Evolutionary conservation across 2,329 filamentous ascomycete genomes (phyloP), one percentile per base, ranked within the genome.

Genomic region (Aspergillus costaricaensis): DNA sequence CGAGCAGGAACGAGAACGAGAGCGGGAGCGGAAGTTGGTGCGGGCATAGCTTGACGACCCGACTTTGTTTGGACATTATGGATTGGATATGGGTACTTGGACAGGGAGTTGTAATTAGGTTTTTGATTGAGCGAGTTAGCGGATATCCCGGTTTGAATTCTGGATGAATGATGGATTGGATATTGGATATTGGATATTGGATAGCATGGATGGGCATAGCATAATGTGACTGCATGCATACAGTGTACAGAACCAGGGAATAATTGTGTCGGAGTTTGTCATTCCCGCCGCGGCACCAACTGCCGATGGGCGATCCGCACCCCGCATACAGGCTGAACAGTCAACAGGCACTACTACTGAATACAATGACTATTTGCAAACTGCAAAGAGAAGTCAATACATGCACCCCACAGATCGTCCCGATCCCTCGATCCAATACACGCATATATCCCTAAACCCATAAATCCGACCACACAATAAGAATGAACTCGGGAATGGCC

Each of bases 1-100:
- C 4, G 64, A 70, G 8, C 65, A 69, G 58, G 65, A 67, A 54
- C 27, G 69, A 68, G 65, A 67, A 54, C 27, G 69, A 68, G 36
- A 57, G 32, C 70, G 67, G 41, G 72, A 75, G n/a, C 70, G 69
- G 17, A 70, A 70, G 51, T 44, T 73, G 59, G 65, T 75, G 58
- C 53, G 53, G 30, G 53, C 53, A 67, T 63, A 62, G 62, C 58
- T 23, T 17, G 39, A 53, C 65, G 39, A 30, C 27, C 32, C 12
- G 32, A 36, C 32, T 14, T 36, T 30, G 27, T 30, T 30, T 30
- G 27, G 32, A 12, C 2, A 32, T 36, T 36, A 36, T 14, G 32
- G 30, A 12, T 9, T 32, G 30, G 32, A 36, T 15, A 36, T 36
- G 32, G 32, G 12, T 36, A 58, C 55, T 52, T 39, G 15, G 54